A percentile compares a stretch with the other conserved stretches of the same genome.
These are phyloP conservation scores for Aotearoamyces nothofagi DNA, from an alignment of 2,329 filamentous ascomycete genomes.

Conservation along the genomic window DNA sequence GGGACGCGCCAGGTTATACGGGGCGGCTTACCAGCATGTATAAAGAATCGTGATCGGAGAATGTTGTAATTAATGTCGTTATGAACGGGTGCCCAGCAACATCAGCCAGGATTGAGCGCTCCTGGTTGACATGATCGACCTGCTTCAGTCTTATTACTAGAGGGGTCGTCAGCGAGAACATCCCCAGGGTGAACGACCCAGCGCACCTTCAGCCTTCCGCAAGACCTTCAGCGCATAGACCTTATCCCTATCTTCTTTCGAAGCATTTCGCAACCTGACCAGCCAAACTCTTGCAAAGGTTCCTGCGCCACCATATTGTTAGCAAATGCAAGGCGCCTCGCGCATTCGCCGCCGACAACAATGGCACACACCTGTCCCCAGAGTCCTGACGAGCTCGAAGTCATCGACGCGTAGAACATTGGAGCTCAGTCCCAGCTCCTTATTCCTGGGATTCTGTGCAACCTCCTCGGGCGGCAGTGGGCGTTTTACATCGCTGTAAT, in stretches of 20 bases:
- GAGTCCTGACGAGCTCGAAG: slow-evolving; percentile 59
- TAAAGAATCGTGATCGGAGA: slow-evolving; percentile 63
- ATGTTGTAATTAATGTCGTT: slow-evolving; percentile 62
- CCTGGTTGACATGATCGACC: slow-evolving; percentile 73
- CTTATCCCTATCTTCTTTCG: slow-evolving; percentile 37
- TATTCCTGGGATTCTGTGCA: slow-evolving; percentile 12
- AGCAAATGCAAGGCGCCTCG: slow-evolving; percentile 3
- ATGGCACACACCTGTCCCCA: slow-evolving; percentile 50
- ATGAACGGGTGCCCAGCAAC: slow-evolving; percentile 75
- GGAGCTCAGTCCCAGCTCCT: slow-evolving; percentile 14
- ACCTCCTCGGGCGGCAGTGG: slow-evolving; percentile 12
- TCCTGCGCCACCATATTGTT: slow-evolving; percentile 28
- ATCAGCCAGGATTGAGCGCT: slow-evolving; percentile 62
- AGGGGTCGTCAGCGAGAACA: no score
- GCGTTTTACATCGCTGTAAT: slow-evolving; percentile 9
- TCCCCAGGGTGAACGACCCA: no score
- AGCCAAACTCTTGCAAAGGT: slow-evolving; percentile 76
- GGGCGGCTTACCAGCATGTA: slow-evolving; percentile 51
- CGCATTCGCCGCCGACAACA: slow-evolving; percentile 1
- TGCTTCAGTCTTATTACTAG: slow-evolving; percentile 70
- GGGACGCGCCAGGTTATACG: background rate
- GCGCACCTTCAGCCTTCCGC: slow-evolving; percentile 41
- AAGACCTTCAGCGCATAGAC: slow-evolving; percentile 77
- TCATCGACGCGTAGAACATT: slow-evolving; percentile 31
- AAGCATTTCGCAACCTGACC: slow-evolving; percentile 44